These are phyloP conservation scores for Abrus precatorius DNA, from an alignment of 306 rosid genomes.

Conservation along the genomic window DNA sequence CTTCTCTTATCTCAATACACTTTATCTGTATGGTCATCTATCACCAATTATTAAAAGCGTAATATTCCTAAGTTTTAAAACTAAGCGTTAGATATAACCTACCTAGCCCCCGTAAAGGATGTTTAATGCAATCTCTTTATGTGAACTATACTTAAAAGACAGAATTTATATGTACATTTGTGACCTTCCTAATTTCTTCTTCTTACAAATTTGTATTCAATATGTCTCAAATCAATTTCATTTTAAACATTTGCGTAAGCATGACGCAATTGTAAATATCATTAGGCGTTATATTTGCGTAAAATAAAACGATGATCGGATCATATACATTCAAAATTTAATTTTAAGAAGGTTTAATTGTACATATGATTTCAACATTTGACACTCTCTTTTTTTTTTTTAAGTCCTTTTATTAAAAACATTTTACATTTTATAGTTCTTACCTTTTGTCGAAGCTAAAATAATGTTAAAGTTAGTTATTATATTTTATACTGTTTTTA, in stretches of 20 bases:
- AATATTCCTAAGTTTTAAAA: slow-evolving; percentile 59
- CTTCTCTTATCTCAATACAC: slow-evolving; percentile 61
- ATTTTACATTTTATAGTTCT: too few relatives aligned
- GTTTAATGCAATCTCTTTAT: slow-evolving; percentile 31
- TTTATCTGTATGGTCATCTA: slow-evolving; percentile 66
- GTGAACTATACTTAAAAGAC: slow-evolving; percentile 21
- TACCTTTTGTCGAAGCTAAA: too few relatives aligned
- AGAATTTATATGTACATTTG: slow-evolving; percentile 11
- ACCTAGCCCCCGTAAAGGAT: slow-evolving; percentile 34
- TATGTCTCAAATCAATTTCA: background rate
- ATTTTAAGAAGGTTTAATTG: too few relatives aligned
- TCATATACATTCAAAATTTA: background rate
- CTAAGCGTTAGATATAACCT: slow-evolving; percentile 49
- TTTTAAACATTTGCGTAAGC: slow-evolving; percentile 42
- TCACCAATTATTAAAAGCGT: slow-evolving; percentile 70
- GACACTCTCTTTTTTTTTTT: too few relatives aligned
- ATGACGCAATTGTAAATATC: slow-evolving; percentile 36
- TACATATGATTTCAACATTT: too few relatives aligned
- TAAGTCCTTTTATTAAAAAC: too few relatives aligned
- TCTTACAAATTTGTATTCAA: background rate
- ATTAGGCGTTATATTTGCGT: background rate
- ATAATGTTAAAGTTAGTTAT: too few relatives aligned
- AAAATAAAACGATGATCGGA: background rate
- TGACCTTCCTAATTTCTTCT: slow-evolving; percentile 28
- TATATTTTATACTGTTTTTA: too few relatives aligned